Evolutionary conservation across 176 grass and related monocot species (phyloP).

Genomic region (Triticum urartu): DNA sequence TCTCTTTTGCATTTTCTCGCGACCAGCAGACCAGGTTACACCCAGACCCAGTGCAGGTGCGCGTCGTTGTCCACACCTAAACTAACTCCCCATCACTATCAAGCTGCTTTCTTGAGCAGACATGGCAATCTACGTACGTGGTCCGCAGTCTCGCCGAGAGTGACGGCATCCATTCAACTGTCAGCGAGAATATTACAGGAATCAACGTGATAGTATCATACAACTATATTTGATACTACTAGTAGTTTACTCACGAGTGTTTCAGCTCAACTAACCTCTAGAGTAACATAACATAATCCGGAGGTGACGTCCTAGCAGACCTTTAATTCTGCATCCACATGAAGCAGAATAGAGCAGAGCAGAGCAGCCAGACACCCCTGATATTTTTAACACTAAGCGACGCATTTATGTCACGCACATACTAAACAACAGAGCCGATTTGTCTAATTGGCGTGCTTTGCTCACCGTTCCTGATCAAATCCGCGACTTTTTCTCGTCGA

Average conservation of each 20-base stretch:
- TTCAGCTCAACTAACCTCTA: neutral
- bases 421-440: neutral
- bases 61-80: neutral
- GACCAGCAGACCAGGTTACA: conserved; percentile 1
- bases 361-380: neutral
- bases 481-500: conserved; percentile 25
- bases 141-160: neutral
- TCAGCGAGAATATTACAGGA: conserved; percentile 10
- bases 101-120: conserved; percentile 3
- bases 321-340: neutral
- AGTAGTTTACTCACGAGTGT: conserved; percentile 3
- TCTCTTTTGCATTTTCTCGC: neutral
- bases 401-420: neutral
- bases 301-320: neutral
- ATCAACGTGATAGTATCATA: neutral
- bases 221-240: neutral
- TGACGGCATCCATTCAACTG: neutral
- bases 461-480: conserved; percentile 9
- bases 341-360: neutral
- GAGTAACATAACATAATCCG: neutral
- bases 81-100: neutral
- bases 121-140: neutral
- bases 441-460: neutral
- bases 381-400: neutral
- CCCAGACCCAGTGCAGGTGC: conserved; percentile 5